Percentiles rank a stretch among this genome's conserved stretches.
These are phyloP conservation scores for Ilyonectria robusta DNA, from an alignment of 2,329 filamentous ascomycete genomes.

Conservation along the genomic window DNA sequence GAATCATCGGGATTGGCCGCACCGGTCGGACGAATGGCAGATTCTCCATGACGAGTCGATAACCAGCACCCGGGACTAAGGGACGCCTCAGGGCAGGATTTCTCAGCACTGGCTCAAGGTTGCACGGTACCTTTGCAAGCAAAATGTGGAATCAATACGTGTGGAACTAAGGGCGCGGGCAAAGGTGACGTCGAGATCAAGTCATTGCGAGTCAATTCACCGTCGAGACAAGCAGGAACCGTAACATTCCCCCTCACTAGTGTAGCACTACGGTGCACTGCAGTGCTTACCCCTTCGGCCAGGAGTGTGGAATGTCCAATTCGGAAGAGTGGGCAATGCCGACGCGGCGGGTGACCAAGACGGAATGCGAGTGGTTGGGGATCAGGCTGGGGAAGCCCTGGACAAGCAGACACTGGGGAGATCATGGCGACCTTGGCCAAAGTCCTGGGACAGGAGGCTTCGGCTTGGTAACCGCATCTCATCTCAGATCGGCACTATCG, in stretches of 20 bases:
- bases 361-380: slow-evolving; percentile 7
- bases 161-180: slow-evolving; percentile 12
- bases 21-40: neutral
- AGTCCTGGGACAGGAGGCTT: neutral
- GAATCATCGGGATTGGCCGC: slow-evolving; percentile 11
- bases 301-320: neutral
- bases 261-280: neutral
- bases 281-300: neutral
- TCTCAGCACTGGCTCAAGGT: neutral
- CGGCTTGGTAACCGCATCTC: slow-evolving; percentile 2
- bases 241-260: neutral
- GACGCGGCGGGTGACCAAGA: slow-evolving; percentile 4
- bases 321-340: neutral
- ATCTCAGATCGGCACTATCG: slow-evolving; percentile 27
- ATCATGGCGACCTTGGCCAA: neutral
- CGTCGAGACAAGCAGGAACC: slow-evolving; percentile 6
- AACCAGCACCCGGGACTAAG: neutral
- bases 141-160: neutral
- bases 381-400: neutral
- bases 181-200: slow-evolving; percentile 44
- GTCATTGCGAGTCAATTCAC: slow-evolving; percentile 32
- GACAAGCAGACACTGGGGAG: neutral
- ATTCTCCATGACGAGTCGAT: slow-evolving; percentile 21
- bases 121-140: neutral
- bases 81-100: neutral